Evolutionary conservation across 2,329 filamentous ascomycete genomes (phyloP).

Genomic region (Acephala macrosclerotiorum): DNA sequence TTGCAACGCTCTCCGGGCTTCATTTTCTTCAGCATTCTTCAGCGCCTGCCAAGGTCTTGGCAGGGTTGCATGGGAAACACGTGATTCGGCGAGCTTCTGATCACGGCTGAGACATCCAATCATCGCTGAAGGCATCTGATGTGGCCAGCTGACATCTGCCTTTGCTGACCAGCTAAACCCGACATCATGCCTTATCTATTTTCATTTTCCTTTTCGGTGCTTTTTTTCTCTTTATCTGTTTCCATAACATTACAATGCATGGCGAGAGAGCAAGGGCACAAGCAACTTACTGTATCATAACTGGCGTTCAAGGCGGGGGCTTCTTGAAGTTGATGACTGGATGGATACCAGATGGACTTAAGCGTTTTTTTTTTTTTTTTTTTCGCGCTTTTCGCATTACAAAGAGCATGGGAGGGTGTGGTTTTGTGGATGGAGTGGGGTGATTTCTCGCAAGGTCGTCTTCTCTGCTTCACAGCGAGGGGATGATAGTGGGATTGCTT

Average conservation of each 20-base stretch:
- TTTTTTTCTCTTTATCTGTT: conserved; percentile 1
- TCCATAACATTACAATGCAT: not conserved
- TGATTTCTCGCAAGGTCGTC: not conserved
- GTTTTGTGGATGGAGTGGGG: not conserved
- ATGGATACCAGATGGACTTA: conserved; percentile 6
- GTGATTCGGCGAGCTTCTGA: conserved; percentile 11
- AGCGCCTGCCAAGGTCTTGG: conserved; percentile 4
- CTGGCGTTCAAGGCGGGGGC: not conserved
- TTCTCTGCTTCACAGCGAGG: conserved; percentile 5
- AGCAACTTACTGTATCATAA: conserved; percentile 2
- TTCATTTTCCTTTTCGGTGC: not conserved
- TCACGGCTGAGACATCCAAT: conserved; percentile 8
- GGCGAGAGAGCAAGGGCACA: not conserved
- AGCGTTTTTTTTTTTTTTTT: not conserved
- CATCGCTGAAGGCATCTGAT: conserved; percentile 4
- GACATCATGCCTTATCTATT: not conserved
- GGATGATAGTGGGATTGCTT: not conserved
- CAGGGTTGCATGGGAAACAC: conserved; percentile 1
- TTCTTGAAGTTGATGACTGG: not conserved
- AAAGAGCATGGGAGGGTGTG: not conserved
- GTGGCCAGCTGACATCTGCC: conserved; percentile 1
- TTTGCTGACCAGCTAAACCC: not conserved
- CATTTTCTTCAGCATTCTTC: not conserved
- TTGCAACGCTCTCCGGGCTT: not conserved
- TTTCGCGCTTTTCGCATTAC: not conserved